phyloP scores from a whole-genome alignment of 495 filamentous ascomycete genomes.

The Podospora bellae-mahoneyi region DNA sequence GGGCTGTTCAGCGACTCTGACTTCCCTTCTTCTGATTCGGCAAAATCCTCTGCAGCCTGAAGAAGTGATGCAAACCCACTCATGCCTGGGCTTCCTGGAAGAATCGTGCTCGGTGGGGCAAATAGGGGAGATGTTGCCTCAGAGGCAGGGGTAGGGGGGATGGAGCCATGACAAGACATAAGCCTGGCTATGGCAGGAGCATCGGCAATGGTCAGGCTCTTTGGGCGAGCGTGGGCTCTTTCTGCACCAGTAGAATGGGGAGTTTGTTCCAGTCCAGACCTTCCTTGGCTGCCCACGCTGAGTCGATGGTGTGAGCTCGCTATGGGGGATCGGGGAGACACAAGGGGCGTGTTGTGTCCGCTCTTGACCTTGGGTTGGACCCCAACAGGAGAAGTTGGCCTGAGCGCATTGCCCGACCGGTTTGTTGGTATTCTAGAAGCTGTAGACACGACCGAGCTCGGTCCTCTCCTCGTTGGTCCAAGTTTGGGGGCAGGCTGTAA shows the following conservation, averaged over 20 bases:
- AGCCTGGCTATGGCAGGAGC: constrained; percentile 25
- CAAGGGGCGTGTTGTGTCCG: constrained; percentile 13
- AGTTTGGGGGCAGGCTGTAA: constrained; percentile 27
- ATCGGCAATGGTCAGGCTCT: constrained; percentile 30
- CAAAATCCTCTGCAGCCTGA: constrained; percentile 49
- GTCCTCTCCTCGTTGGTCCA: constrained; percentile 29
- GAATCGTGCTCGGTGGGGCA: constrained; percentile 11
- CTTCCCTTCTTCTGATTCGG: constrained; percentile 29
- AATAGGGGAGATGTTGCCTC: constrained; percentile 24
- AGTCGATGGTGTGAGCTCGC: constrained; percentile 9
- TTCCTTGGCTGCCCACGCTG: constrained; percentile 13
- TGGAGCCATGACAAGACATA: constrained; percentile 22
- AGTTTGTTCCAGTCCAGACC: constrained; percentile 2
- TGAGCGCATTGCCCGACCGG: constrained; percentile 31
- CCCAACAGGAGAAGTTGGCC: constrained; percentile 46
- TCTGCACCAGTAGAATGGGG: constrained; percentile 14
- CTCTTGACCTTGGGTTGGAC: constrained; percentile 29
- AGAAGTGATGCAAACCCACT: constrained; percentile 44
- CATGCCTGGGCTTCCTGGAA: constrained; percentile 21
- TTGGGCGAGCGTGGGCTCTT: constrained; percentile 22
- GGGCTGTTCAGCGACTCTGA: constrained; percentile 49
- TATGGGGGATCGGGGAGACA: constrained; percentile 25
- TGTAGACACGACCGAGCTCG: constrained; percentile 40
- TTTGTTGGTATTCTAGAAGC: constrained; percentile 37
- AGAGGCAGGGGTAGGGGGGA: constrained; percentile 22